These are phyloP conservation scores for Suillus weaverae DNA, from an alignment of 768 basidiomycete species.

Conservation along the genomic window DNA sequence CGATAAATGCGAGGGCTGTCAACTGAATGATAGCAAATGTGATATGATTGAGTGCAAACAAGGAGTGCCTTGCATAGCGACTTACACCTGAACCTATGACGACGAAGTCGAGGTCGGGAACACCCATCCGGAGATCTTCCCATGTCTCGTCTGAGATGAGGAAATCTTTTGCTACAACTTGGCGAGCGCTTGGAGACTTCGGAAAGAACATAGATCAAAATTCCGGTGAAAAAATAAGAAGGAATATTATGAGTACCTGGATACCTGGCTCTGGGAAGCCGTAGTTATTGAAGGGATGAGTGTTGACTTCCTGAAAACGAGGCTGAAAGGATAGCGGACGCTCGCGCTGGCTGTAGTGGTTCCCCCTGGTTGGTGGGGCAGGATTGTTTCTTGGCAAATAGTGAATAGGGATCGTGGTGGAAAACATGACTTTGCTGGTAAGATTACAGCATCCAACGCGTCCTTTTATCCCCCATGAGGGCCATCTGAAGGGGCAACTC, in stretches of 20 bases:
- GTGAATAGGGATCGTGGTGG: neutral
- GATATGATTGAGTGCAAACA: neutral
- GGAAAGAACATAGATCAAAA: neutral
- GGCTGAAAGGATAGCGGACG: neutral
- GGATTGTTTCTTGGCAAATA: neutral
- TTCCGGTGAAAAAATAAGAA: neutral
- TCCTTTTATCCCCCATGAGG: neutral
- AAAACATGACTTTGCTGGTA: neutral
- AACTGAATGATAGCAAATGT: neutral
- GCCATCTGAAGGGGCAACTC: neutral
- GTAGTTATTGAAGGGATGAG: neutral
- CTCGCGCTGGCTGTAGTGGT: neutral
- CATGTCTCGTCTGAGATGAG: neutral
- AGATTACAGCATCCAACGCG: neutral
- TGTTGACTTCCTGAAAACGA: neutral
- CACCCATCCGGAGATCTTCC: neutral
- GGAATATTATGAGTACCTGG: neutral
- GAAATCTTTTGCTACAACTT: neutral
- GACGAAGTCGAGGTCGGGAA: neutral
- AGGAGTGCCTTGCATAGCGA: neutral
- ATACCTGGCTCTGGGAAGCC: neutral
- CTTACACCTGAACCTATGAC: neutral
- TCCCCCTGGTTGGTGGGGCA: neutral
- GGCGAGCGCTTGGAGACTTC: neutral
- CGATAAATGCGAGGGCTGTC: constrained; percentile 19